phyloP scores from a whole-genome alignment of 2,329 filamentous ascomycete species.

The Penicillium sp. region DNA sequence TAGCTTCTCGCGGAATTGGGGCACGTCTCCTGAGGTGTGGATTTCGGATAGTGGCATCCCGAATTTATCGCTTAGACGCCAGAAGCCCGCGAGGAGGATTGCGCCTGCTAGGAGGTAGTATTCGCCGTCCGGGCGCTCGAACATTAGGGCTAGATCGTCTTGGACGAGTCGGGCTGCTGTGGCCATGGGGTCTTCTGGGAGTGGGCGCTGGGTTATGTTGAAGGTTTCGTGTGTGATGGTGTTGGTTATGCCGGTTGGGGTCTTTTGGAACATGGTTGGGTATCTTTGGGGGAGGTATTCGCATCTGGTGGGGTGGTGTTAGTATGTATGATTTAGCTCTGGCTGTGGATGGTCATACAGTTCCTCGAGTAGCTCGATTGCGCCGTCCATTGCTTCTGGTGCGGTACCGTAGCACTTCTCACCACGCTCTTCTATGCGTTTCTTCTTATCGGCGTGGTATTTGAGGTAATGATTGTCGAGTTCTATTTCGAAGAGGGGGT shows the following conservation, averaged over 20 bases:
- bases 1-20: slow-evolving; percentile 72
- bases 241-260: slow-evolving; percentile 71
- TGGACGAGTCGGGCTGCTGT: slow-evolving; percentile 75
- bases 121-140: slow-evolving; percentile 75
- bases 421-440: slow-evolving; percentile 70
- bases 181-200: slow-evolving; percentile 79
- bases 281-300: slow-evolving; percentile 77
- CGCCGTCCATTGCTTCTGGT: slow-evolving; percentile 72
- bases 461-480: slow-evolving; percentile 78
- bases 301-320: slow-evolving; percentile 36
- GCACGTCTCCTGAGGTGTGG: slow-evolving; percentile 78
- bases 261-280: slow-evolving; percentile 70
- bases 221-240: slow-evolving; percentile 73
- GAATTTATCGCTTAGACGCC: slow-evolving; percentile 80
- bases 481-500: slow-evolving; percentile 53
- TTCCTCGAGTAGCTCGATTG: slow-evolving; percentile 78
- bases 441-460: slow-evolving; percentile 74
- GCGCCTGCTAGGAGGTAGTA: slow-evolving; percentile 81
- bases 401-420: slow-evolving; percentile 71
- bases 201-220: slow-evolving; percentile 67
- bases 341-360: slow-evolving; percentile 49
- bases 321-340: too few species aligned
- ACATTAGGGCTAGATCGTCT: slow-evolving; percentile 84
- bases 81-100: slow-evolving; percentile 80
- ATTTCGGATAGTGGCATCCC: slow-evolving; percentile 81